Base-by-base conservation (phyloP, 2,329 filamentous ascomycete species). In the Biscogniauxia sp. region DNA sequence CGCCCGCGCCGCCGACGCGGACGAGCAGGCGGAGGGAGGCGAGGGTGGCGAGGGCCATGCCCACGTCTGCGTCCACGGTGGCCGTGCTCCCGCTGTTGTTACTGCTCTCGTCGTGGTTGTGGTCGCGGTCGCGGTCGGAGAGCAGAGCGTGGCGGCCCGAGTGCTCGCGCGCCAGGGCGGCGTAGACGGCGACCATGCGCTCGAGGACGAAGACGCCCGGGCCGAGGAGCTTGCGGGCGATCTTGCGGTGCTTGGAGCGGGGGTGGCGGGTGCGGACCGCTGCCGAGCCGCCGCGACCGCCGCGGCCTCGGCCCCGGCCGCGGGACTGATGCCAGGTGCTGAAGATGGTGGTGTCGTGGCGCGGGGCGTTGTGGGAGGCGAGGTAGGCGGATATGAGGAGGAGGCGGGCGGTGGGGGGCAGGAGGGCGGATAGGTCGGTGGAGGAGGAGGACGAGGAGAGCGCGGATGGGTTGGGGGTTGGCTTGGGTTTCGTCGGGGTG, bases 361-460 rank as follows among this genome's bases (percentile, higher is more conserved):
- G 83, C 1, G 89, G 78, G 15, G 89, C 85, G 73, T 93, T 95
- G 80, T 92, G 91, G 1, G 90, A 92, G 56, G 91, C 89, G 2
- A 95, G 84, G 75, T 95, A 95, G 3, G 91, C 88, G 41, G 91
- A 86, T 25, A 93, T 81, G 11, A 95, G 84, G 26, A 94, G 82
- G 57, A 91, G 84, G 50, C 90, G 88, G 1, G 91, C 88, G 55
- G 88, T 90, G 57, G 88, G 88, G 0, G 91, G 91, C 5, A 95
- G 81, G 4, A 86, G 79, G 23, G 78, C 72, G 1, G 83, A 79
- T 3, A 88, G 80, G 64, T 84, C 82, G 1, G 77, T 74, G 58
- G 70, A 54, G 20, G 67, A 54, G 20, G 67, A 23, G n/a, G 64
- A 56, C 8, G 64, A 52, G 37, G 26, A 51, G 57, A 53, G 20